Evolutionary conservation across 371 early-diverging fungal genomes (phyloP).

Genomic region (Mucor indicus): DNA sequence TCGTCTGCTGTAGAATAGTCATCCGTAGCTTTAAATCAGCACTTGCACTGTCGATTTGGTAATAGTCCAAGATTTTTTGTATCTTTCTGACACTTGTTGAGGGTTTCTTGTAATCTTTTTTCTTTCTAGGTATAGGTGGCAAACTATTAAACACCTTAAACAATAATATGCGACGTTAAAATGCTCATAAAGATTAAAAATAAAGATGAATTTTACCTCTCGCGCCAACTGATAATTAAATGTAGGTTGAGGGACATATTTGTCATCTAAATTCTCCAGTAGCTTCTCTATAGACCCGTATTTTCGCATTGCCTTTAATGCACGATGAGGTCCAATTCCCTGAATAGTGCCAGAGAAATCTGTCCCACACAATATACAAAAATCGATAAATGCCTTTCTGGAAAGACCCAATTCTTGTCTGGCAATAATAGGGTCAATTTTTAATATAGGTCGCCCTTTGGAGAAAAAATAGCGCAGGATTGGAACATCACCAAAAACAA

Average conservation of each 20-base stretch:
- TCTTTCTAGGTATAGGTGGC: constrained; percentile 33
- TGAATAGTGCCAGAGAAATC: constrained; percentile 69
- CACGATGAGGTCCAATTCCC: constrained; percentile 64
- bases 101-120: constrained; percentile 11
- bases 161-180: neutral
- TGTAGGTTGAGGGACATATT: constrained; percentile 37
- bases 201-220: constrained; percentile 21
- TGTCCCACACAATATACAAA: constrained; percentile 82
- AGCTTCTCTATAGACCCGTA: constrained; percentile 66
- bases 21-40: constrained; percentile 17
- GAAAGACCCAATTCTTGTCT: constrained; percentile 49
- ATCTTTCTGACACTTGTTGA: constrained; percentile 6
- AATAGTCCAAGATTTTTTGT: constrained; percentile 24
- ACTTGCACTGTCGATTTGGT: constrained; percentile 38
- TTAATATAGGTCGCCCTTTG: constrained; percentile 33
- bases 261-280: constrained; percentile 28
- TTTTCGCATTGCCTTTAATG: constrained; percentile 49
- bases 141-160: constrained; percentile 28
- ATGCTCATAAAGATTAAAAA: no score
- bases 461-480: constrained; percentile 51
- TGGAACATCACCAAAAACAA: constrained; percentile 58
- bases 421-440: constrained; percentile 57
- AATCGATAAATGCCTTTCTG: constrained; percentile 58
- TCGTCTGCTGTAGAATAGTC: constrained; percentile 16
- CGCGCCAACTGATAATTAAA: constrained; percentile 58